phyloP scores from a whole-genome alignment of 768 basidiomycete species.

The Hirschioporus abietinus region DNA sequence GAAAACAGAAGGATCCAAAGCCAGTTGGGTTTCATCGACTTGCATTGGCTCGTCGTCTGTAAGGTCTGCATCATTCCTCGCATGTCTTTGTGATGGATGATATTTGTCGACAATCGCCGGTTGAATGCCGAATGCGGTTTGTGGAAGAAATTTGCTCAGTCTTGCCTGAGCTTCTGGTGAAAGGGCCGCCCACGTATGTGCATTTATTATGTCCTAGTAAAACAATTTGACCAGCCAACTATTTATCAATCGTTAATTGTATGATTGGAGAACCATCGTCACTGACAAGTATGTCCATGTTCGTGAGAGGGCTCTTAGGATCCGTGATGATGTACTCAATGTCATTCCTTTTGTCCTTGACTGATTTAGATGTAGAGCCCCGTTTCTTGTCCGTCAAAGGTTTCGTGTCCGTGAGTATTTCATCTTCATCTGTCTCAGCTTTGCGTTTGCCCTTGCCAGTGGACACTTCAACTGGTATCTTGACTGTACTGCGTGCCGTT shows the following conservation, averaged over 20 bases:
- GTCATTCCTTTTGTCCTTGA: slow-evolving; percentile 18
- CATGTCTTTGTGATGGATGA: slow-evolving; percentile 30
- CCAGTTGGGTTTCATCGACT: slow-evolving; percentile 8
- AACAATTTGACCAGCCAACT: slow-evolving; percentile 14
- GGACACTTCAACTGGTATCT: background rate
- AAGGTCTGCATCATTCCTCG: background rate
- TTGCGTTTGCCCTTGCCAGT: background rate
- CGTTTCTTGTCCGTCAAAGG: background rate
- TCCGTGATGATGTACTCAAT: slow-evolving; percentile 38
- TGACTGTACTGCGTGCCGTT: background rate
- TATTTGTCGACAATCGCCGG: slow-evolving; percentile 26
- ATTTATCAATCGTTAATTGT: background rate
- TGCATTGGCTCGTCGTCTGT: slow-evolving; percentile 12
- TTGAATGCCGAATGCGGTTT: slow-evolving; percentile 37
- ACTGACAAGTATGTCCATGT: slow-evolving; percentile 43
- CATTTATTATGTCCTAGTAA: slow-evolving; percentile 44
- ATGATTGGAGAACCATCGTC: background rate
- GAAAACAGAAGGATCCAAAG: slow-evolving; percentile 37
- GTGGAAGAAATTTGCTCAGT: slow-evolving; percentile 39
- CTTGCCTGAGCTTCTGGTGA: slow-evolving; percentile 33
- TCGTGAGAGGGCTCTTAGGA: slow-evolving; percentile 44
- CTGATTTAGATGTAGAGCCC: background rate
- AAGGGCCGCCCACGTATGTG: slow-evolving; percentile 39
- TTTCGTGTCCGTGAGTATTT: background rate
- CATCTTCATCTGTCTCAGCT: background rate